Evolutionary conservation across 2,329 filamentous ascomycete genomes (phyloP).

Genomic region (Drechslerella coelobrocha): DNA sequence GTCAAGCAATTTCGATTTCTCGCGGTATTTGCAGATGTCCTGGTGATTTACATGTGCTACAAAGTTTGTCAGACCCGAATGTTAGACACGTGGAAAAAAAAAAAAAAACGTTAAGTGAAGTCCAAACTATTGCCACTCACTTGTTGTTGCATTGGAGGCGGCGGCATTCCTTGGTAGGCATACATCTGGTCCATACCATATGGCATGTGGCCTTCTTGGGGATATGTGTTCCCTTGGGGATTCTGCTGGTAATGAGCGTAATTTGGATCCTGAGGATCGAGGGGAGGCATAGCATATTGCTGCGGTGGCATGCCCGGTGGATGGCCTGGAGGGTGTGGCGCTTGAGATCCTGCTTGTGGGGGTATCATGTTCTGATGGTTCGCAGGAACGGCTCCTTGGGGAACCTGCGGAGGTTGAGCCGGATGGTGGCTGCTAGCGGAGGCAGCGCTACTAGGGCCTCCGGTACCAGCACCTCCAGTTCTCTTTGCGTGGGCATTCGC

Average conservation of each 20-base stretch:
- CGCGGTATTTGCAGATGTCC: conserved; percentile 36
- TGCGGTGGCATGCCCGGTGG: conserved; percentile 82
- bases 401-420: conserved; percentile 62
- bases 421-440: conserved; percentile 60
- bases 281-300: conserved; percentile 79
- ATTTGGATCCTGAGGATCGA: conserved; percentile 75
- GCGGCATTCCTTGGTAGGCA: conserved; percentile 77
- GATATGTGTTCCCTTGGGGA: conserved; percentile 54
- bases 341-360: conserved; percentile 68
- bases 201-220: conserved; percentile 71
- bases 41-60: conserved; percentile 49
- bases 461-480: conserved; percentile 61
- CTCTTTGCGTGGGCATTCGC: conserved; percentile 80
- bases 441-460: conserved; percentile 63
- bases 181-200: conserved; percentile 85
- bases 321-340: conserved; percentile 68
- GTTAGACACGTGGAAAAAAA: conserved; percentile 27
- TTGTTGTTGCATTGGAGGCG: conserved; percentile 72
- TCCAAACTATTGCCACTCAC: conserved; percentile 57
- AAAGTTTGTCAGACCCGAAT: conserved; percentile 49
- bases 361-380: conserved; percentile 68
- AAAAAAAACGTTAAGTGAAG: conserved; percentile 8
- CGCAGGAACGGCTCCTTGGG: conserved; percentile 63
- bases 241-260: conserved; percentile 78
- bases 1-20: conserved; percentile 17